phyloP scores from a whole-genome alignment of 306 rosid genomes.

The Amphicarpaea edgeworthii region DNA sequence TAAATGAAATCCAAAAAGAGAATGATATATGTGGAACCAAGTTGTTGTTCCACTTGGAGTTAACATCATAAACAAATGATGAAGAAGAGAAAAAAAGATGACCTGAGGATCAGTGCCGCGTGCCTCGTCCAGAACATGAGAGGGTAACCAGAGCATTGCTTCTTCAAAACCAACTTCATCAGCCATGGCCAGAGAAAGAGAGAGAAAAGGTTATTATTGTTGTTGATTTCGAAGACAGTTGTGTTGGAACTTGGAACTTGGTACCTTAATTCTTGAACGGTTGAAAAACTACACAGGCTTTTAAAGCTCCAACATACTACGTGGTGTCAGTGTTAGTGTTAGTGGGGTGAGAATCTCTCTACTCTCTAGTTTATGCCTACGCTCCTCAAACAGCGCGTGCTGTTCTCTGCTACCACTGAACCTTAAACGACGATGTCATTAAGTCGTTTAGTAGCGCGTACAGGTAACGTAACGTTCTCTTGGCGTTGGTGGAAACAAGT shows the following conservation, averaged over 20 bases:
- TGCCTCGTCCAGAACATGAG: conserved; percentile 61
- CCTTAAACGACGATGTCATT: conserved; percentile 17
- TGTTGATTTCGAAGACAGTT: conserved; percentile 22
- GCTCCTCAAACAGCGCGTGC: conserved; percentile 16
- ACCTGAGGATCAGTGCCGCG: conserved; percentile 60
- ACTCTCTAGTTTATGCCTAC: neutral
- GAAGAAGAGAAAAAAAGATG: neutral
- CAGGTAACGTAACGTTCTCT: neutral
- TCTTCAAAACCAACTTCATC: conserved; percentile 63
- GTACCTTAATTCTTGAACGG: conserved; percentile 42
- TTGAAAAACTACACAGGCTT: conserved; percentile 45
- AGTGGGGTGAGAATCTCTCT: neutral
- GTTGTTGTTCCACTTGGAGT: neutral
- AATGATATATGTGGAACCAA: no score
- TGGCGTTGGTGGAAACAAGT: neutral
- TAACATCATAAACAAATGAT: neutral
- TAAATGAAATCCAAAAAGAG: neutral
- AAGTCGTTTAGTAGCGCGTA: conserved; percentile 21
- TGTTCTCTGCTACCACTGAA: neutral
- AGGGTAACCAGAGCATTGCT: conserved; percentile 70
- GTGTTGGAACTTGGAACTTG: no score
- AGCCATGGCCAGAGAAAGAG: conserved; percentile 52
- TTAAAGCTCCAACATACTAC: conserved; percentile 62
- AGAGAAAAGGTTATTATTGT: neutral
- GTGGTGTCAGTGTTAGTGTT: conserved; percentile 34